Conservation (phyloP, 73 alveolate genomes). For the Paramecium pentaurelia region DNA sequence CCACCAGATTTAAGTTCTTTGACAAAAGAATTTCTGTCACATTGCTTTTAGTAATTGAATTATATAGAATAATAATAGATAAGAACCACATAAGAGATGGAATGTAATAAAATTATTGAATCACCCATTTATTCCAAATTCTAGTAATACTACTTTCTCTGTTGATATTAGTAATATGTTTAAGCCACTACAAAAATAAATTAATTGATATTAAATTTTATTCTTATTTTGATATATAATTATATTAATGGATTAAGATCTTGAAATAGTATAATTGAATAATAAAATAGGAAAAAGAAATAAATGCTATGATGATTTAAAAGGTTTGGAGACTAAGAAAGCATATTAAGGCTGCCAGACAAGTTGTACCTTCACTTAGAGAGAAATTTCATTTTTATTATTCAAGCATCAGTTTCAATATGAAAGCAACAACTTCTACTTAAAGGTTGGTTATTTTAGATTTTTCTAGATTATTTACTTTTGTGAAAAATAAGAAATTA, state of each 20-base stretch:
- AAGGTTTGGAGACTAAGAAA: background rate
- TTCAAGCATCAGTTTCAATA: background rate
- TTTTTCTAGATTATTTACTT: background rate
- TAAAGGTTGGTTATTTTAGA: background rate
- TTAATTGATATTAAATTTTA: background rate
- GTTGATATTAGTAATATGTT: background rate
- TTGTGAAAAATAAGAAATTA: background rate
- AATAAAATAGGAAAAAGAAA: background rate
- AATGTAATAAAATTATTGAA: constrained; percentile 1
- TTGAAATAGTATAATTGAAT: background rate
- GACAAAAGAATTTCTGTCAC: constrained; percentile 36
- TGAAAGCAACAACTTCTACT: background rate
- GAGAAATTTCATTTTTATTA: background rate
- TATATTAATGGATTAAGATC: background rate
- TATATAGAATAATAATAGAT: background rate
- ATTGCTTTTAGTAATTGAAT: constrained; percentile 45
- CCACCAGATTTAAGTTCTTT: constrained; percentile 52
- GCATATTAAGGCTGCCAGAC: background rate
- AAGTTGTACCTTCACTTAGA: background rate
- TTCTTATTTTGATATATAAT: background rate
- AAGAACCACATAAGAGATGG: constrained; percentile 47
- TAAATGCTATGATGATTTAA: background rate
- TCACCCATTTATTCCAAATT: background rate
- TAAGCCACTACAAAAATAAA: background rate
- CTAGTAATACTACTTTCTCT: background rate